Conservation (phyloP, 2,329 filamentous ascomycete genomes). For the Xylaria sp. region DNA sequence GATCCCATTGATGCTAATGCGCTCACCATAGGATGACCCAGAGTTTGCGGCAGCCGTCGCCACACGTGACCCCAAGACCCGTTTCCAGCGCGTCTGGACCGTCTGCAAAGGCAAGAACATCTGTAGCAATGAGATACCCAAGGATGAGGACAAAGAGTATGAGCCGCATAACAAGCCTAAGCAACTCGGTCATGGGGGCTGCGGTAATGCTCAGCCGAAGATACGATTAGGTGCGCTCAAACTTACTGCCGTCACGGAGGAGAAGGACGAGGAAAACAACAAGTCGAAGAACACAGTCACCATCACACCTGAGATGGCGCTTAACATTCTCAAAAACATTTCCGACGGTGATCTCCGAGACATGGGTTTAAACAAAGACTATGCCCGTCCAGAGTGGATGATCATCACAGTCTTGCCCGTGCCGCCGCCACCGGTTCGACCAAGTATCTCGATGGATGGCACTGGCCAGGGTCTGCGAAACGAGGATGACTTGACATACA, state of each 20-base stretch:
- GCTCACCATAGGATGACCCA: conserved; percentile 72
- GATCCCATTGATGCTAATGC: conserved; percentile 65
- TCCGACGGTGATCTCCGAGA: conserved; percentile 79
- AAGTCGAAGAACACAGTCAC: conserved; percentile 78
- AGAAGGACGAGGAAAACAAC: conserved; percentile 75
- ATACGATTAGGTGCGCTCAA: conserved; percentile 87
- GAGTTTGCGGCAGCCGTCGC: conserved; percentile 82
- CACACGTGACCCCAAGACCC: conserved; percentile 89
- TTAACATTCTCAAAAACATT: conserved; percentile 87
- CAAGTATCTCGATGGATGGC: conserved; percentile 96
- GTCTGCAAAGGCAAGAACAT: conserved; percentile 86
- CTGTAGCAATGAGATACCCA: conserved; percentile 81
- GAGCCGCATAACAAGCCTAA: conserved; percentile 62
- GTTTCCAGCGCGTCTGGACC: conserved; percentile 91
- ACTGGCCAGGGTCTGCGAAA: conserved; percentile 90
- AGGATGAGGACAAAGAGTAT: conserved; percentile 72
- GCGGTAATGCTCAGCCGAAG: conserved; percentile 87
- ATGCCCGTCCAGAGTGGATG: conserved; percentile 98
- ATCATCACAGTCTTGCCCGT: conserved; percentile 93
- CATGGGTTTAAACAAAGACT: conserved; percentile 92
- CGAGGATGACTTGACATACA: conserved; percentile 99
- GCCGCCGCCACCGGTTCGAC: conserved; percentile 91
- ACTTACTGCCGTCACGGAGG: conserved; percentile 77
- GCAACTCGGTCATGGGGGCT: conserved; percentile 79
- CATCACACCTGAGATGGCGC: conserved; percentile 83